phyloP scores from a whole-genome alignment of 306 rosid species.

The Sechiopsis laciniata region DNA sequence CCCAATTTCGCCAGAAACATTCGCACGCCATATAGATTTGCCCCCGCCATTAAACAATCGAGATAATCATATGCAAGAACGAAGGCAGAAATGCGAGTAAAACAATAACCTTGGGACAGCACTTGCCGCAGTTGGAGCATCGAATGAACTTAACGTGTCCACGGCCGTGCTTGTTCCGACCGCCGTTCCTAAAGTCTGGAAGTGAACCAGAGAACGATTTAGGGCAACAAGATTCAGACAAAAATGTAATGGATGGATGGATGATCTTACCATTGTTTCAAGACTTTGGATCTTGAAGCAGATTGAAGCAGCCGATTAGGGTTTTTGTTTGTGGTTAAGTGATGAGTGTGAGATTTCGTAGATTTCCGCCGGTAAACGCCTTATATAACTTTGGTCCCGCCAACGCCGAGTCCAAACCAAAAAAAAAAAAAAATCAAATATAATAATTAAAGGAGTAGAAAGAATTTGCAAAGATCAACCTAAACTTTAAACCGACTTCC shows the following conservation, averaged over 20 bases:
- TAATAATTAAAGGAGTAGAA: no score
- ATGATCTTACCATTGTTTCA: not conserved
- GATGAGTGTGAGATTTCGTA: no score
- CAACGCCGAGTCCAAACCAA: no score
- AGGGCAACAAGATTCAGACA: not conserved
- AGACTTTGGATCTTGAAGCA: not conserved
- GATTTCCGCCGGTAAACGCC: not conserved
- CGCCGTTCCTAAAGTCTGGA: constrained; percentile 93
- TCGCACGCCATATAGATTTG: not conserved
- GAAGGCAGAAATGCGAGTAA: not conserved
- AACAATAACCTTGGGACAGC: constrained; percentile 74
- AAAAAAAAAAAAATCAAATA: no score
- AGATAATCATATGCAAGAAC: not conserved
- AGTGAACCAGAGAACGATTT: not conserved
- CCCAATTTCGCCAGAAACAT: not conserved
- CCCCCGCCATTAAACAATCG: not conserved
- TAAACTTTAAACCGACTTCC: no score
- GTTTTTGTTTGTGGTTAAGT: constrained; percentile 7
- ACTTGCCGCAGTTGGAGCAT: constrained; percentile 91
- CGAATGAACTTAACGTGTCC: constrained; percentile 87
- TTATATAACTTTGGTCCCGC: not conserved
- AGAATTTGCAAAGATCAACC: no score
- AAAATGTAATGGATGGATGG: not conserved
- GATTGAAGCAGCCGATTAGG: constrained; percentile 5
- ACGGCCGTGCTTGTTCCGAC: constrained; percentile 93